Base-by-base conservation (phyloP, 2,329 filamentous ascomycete genomes). In the Colletotrichum sp. region DNA sequence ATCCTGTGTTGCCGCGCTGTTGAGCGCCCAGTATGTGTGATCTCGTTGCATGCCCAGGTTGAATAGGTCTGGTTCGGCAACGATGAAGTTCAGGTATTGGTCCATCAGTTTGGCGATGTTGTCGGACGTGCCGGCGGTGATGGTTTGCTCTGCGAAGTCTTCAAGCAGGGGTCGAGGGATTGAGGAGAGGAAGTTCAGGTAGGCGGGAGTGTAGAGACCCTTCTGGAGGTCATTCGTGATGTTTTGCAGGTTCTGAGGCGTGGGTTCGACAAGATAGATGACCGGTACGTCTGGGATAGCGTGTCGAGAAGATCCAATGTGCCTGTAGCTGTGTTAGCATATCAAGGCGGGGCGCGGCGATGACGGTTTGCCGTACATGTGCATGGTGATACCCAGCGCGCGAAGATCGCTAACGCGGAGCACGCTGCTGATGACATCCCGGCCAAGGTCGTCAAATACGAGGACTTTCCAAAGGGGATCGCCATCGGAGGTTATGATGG, bases 391-490 rank as follows among this genome's bases (percentile, higher is more conserved):
- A n/a, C 98, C 97, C 92, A 97, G 96, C 77, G 94, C 92, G 78
- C 98, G 91, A 82, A 99, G 88, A 86, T 99, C 97, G 82, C 96
- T 98, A 78, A 99, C 97, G 75, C 96, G 92, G 78, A 99, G 89
- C 4, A 99, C 96, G 82, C 96, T 98, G 87, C 96, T 98, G 82
- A 99, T 98, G 75, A 99, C 95, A 90, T 99, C 96, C 84, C 96
- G 91, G 64, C 96, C 97, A 6, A 93, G 85, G 80, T 96, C 94
- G 85, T 99, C 98, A 83, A 99, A 99, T 12, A 99, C 95, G 69
- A 99, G 89, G 8, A 99, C 95, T 85, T 99, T 99, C 96, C 96
- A 99, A 87, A 98, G 96, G 1, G 96, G 96, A 81, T 98, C 95
- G 78, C 96, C 96, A 80, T 98, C 94, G 63, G 95, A 90, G 80